phyloP scores from a whole-genome alignment of 2,329 filamentous ascomycete species.

The Alternaria infectoria region DNA sequence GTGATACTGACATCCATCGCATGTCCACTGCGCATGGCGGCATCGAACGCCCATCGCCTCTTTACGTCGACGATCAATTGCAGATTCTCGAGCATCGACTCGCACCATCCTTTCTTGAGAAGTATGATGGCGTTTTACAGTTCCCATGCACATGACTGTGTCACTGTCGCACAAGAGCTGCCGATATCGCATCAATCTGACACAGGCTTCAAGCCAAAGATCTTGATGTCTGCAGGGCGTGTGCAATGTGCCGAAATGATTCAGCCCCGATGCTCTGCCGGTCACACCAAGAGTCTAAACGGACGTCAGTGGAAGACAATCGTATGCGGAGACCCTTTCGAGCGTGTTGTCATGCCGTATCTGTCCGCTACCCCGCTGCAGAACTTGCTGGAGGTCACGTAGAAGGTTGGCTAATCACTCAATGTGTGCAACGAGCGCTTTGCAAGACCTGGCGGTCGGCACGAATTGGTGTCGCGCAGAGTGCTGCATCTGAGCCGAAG shows the following conservation, averaged over 20 bases:
- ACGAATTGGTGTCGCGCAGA: conserved; percentile 8
- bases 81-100: neutral
- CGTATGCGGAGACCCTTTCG: neutral
- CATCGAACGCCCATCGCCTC: neutral
- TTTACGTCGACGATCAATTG: neutral
- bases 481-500: neutral
- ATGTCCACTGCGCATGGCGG: neutral
- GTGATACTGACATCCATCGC: neutral
- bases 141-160: neutral
- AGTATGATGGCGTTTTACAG: neutral
- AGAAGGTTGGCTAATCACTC: neutral
- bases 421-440: conserved; percentile 17
- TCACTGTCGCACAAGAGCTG: conserved; percentile 14
- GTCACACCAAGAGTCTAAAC: conserved; percentile 13
- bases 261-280: conserved; percentile 1
- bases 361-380: conserved; percentile 1
- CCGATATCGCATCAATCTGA: conserved; percentile 24
- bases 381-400: neutral
- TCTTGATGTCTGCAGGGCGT: conserved; percentile 9
- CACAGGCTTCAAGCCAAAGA: conserved; percentile 6
- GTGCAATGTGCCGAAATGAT: conserved; percentile 3
- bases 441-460: conserved; percentile 19
- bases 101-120: neutral
- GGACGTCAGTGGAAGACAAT: conserved; percentile 9
- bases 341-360: neutral